Base-by-base conservation (phyloP, 345 rosid genomes). In the Ceriops decandra region DNA sequence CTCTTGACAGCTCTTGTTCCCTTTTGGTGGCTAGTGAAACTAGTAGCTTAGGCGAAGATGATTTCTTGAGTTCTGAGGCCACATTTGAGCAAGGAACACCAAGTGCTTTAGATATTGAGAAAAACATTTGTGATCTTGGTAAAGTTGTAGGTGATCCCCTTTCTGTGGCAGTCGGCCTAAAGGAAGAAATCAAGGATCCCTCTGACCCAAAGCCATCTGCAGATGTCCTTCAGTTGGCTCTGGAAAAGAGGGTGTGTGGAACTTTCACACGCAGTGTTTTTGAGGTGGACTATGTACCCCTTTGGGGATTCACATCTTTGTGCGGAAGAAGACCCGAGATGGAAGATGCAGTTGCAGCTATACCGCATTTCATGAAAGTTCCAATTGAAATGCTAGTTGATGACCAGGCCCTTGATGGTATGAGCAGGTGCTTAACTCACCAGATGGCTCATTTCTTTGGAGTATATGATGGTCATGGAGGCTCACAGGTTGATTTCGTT, bases 401-500 rank as follows among this genome's bases (percentile, higher is more conserved):
- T 2, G 84, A 88, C 58, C 83, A 63, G 64, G 62, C 80, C 13
- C 79, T 82, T 74, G 89, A 88, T 76, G 87, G 88, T 68, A 66
- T 80, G 80, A 79, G 77, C 77, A 77, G 76, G 75, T 73, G 71
- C 64, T 85, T 83, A 63, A 56, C 83, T 62, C 79, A 77, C 64
- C 95, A 90, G 81, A 86, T 85, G 5, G 87, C 89, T 72, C 97
- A 95, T 77, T 88, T 91, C 72, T 91, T 90, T 20, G 97, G 97
- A 61, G 97, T 91, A 58, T 95, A 95, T 78, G 99, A 95, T 85
- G 99, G 99, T 60, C 99, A 95, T 61, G 99, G 99, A 78, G 97
- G 99, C 58, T 77, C 84, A 33, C 95, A 91, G 96, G 99, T 91
- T 75, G 52, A n/a, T 30, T 32, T 57, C 64, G 36, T 49, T 64